Conservation (phyloP, 768 basidiomycete species). For the Suillus discolor region DNA sequence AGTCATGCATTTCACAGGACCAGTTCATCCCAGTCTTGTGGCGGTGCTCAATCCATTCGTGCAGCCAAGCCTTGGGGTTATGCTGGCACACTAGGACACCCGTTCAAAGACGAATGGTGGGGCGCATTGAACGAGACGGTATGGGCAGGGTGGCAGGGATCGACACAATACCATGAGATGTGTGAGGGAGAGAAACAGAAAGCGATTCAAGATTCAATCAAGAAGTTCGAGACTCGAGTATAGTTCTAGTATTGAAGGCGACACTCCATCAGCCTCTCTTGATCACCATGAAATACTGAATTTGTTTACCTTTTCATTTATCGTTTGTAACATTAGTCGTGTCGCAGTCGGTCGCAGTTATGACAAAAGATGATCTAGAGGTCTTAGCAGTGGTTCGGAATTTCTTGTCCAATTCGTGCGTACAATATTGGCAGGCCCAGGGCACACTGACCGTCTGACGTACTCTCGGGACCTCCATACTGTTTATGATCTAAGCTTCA, state of each 20-base stretch:
- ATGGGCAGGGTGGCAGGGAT: conserved; percentile 41
- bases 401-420: background rate
- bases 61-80: conserved; percentile 66
- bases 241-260: background rate
- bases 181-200: conserved; percentile 20
- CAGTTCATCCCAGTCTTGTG: conserved; percentile 47
- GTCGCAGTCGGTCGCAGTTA: too few relatives aligned
- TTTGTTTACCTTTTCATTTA: background rate
- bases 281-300: background rate
- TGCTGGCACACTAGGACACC: conserved; percentile 52
- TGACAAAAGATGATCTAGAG: background rate
- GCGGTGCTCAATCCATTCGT: conserved; percentile 51
- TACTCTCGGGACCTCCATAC: too few relatives aligned
- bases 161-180: conserved; percentile 23
- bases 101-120: conserved; percentile 54
- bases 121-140: conserved; percentile 39
- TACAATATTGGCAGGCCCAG: background rate
- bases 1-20: conserved; percentile 63
- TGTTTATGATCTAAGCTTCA: background rate
- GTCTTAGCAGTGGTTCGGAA: background rate
- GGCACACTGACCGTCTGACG: too few relatives aligned
- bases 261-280: background rate
- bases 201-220: conserved; percentile 8
- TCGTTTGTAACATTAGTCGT: background rate
- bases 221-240: background rate